These are phyloP conservation scores for Diutina rugosa DNA, from an alignment of 1,139 yeast genomes.

Conservation along the genomic window DNA sequence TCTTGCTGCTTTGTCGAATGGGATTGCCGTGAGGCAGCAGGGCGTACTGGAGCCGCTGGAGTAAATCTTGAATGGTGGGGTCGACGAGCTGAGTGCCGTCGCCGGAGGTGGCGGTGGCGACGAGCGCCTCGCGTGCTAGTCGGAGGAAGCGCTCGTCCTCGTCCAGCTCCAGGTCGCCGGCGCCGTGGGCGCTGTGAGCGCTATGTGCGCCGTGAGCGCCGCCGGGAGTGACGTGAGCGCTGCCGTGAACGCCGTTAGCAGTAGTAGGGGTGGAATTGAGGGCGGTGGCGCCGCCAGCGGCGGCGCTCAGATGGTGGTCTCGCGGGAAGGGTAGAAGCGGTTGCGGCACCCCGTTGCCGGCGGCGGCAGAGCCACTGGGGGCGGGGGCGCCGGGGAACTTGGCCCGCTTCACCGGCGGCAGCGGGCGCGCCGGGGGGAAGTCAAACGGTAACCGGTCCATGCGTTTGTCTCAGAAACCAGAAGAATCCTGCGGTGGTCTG, in stretches of 20 bases:
- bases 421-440: neutral
- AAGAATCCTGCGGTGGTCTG: neutral
- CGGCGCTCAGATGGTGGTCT: neutral
- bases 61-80: constrained; percentile 41
- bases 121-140: constrained; percentile 33
- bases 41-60: constrained; percentile 10
- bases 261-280: neutral
- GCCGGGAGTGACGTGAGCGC: neutral
- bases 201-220: neutral
- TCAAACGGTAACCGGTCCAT: constrained; percentile 2
- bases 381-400: neutral
- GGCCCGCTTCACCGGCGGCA: neutral
- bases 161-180: constrained; percentile 9
- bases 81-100: constrained; percentile 16
- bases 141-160: constrained; percentile 30
- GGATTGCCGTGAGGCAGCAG: constrained; percentile 19
- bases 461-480: neutral
- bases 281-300: neutral
- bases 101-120: constrained; percentile 17
- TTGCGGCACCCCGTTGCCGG: neutral
- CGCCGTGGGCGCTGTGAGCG: neutral
- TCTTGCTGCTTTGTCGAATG: constrained; percentile 19
- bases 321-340: neutral
- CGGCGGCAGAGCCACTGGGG: no score
- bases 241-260: neutral